These are phyloP conservation scores for Turritis glabra DNA, from an alignment of 345 rosid species.

Conservation along the genomic window DNA sequence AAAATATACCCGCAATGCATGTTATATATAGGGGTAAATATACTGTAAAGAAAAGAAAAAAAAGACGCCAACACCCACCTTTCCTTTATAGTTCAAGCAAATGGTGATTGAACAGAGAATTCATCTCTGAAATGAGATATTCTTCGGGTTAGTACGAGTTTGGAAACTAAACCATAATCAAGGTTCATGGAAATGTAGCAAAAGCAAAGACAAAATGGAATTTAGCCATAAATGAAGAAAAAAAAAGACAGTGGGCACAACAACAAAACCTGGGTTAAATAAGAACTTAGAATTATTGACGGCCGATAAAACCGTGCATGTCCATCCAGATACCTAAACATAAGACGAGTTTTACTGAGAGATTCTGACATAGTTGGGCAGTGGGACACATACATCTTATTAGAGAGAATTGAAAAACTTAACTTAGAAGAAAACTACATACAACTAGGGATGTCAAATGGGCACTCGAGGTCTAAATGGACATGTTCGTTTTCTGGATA, in stretches of 20 bases:
- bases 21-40: too few relatives aligned
- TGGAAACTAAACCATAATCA: conserved; percentile 8
- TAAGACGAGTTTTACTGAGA: background rate
- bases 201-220: background rate
- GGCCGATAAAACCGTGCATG: conserved; percentile 75
- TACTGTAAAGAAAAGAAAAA: too few relatives aligned
- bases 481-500: too few relatives aligned
- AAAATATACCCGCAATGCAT: background rate
- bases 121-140: conserved; percentile 58
- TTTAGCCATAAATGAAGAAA: conserved; percentile 1
- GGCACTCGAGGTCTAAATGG: too few relatives aligned
- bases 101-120: conserved; percentile 66
- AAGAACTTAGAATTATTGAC: conserved; percentile 69
- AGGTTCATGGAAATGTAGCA: background rate
- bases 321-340: conserved; percentile 84
- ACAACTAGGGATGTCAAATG: too few relatives aligned
- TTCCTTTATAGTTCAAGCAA: conserved; percentile 79
- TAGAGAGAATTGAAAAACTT: conserved; percentile 7
- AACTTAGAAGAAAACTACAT: conserved; percentile 24
- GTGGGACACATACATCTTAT: background rate
- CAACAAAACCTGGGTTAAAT: conserved; percentile 64
- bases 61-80: conserved; percentile 48
- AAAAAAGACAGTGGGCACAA: conserved; percentile 1
- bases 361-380: background rate
- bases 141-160: conserved; percentile 24